These are phyloP conservation scores for Pestalotiopsis sp. DNA, from an alignment of 2,329 filamentous ascomycete genomes.

Conservation along the genomic window DNA sequence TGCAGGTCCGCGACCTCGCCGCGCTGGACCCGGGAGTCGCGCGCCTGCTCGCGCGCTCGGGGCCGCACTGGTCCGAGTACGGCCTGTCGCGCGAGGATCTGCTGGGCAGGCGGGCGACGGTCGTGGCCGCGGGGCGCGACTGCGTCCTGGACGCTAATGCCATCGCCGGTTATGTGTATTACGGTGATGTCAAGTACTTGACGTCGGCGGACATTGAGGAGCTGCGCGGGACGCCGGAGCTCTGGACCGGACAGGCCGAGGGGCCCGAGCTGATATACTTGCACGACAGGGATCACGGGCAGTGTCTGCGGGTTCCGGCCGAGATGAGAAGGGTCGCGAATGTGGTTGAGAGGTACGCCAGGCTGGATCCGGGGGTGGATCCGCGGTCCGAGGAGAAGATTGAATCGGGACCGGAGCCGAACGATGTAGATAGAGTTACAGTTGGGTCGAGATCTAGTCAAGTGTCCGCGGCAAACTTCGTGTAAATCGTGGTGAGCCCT, in stretches of 20 bases:
- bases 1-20: slow-evolving; percentile 13
- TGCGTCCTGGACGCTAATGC: slow-evolving; percentile 23
- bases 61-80: slow-evolving; percentile 15
- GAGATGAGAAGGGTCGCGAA: slow-evolving; percentile 9
- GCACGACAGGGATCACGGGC: slow-evolving; percentile 25
- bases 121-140: slow-evolving; percentile 24
- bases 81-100: slow-evolving; percentile 16
- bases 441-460: background rate
- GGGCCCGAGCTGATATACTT: slow-evolving; percentile 28
- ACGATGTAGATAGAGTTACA: background rate
- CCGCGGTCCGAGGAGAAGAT: background rate
- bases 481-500: background rate
- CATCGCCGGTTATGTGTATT: slow-evolving; percentile 26
- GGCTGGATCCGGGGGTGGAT: background rate
- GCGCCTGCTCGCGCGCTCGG: slow-evolving; percentile 11
- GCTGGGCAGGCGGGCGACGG: slow-evolving; percentile 20
- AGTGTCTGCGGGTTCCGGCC: slow-evolving; percentile 16
- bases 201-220: slow-evolving; percentile 1
- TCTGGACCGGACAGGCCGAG: slow-evolving; percentile 22
- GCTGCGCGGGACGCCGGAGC: background rate
- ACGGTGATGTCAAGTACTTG: slow-evolving; percentile 18
- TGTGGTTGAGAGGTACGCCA: slow-evolving; percentile 13
- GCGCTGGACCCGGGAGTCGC: slow-evolving; percentile 15
- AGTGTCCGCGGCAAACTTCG: background rate
- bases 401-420: background rate